Percentiles rank a stretch among this genome's conserved stretches.
Conservation (phyloP, 768 basidiomycete genomes). For the Psilocybe tampanensis region DNA sequence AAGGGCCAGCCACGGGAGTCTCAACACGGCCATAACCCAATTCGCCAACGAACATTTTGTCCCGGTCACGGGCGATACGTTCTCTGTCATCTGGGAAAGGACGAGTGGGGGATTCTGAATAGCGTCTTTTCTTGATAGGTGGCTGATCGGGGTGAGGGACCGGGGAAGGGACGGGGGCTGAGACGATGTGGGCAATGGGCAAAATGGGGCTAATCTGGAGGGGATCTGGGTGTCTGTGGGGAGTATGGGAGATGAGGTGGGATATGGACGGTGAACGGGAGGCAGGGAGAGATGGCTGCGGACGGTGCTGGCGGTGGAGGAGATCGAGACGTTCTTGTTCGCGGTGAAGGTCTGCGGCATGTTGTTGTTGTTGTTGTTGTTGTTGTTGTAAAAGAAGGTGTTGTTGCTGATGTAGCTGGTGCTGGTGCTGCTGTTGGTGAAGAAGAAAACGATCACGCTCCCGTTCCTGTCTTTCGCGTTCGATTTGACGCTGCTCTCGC, state of each 20-base stretch:
- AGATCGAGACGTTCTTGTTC: slow-evolving; percentile 22
- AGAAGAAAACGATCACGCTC: slow-evolving; percentile 10
- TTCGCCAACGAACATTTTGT: slow-evolving; percentile 34
- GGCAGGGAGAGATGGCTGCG: slow-evolving; percentile 15
- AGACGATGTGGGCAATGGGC: slow-evolving; percentile 16
- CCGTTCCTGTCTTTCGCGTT: slow-evolving; percentile 8
- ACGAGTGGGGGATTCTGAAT: slow-evolving; percentile 41
- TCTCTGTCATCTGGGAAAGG: slow-evolving; percentile 26
- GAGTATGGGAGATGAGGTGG: slow-evolving; percentile 22
- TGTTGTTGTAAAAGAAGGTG: slow-evolving; percentile 11
- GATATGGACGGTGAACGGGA: slow-evolving; percentile 24
- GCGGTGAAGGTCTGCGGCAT: slow-evolving; percentile 4
- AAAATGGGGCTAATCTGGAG: slow-evolving; percentile 15
- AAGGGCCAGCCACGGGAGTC: slow-evolving; percentile 21
- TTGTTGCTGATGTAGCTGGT: too few species aligned
- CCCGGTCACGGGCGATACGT: slow-evolving; percentile 31
- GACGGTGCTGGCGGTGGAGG: slow-evolving; percentile 15
- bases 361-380: slow-evolving; percentile 16
- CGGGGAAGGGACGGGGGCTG: slow-evolving; percentile 14
- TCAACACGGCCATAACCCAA: slow-evolving; percentile 34
- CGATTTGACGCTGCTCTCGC: slow-evolving; percentile 8
- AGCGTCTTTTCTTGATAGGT: slow-evolving; percentile 45
- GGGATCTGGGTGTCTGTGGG: slow-evolving; percentile 21
- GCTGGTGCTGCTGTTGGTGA: slow-evolving; percentile 14
- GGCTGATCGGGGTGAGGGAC: slow-evolving; percentile 24